A percentile compares a stretch with the other conserved stretches of the same genome.
Evolutionary conservation across 495 filamentous ascomycete genomes (phyloP).

Genomic region (Rostrohypoxylon terebratum): DNA sequence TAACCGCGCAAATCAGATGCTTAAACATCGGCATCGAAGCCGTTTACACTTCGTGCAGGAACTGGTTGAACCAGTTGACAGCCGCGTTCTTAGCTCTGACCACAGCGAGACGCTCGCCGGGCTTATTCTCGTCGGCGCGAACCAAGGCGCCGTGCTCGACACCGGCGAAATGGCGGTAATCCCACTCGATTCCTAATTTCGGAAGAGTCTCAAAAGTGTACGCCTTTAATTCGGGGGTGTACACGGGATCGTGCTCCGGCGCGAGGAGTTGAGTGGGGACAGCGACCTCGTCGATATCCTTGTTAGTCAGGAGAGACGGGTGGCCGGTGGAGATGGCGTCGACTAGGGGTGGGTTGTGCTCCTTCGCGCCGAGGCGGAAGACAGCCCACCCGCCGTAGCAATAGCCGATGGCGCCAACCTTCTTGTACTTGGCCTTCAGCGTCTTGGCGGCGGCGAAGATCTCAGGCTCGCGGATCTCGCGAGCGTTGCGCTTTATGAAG

Average conservation of each 20-base stretch:
- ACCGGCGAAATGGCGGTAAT: conserved; percentile 69
- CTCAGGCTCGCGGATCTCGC: conserved; percentile 63
- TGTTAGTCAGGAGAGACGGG: conserved; percentile 60
- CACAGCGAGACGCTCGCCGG: conserved; percentile 60
- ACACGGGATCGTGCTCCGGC: conserved; percentile 64
- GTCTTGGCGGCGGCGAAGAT: conserved; percentile 62
- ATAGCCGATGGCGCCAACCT: conserved; percentile 68
- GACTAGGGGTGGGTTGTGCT: conserved; percentile 59
- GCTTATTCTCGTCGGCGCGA: conserved; percentile 57
- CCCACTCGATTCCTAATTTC: conserved; percentile 60
- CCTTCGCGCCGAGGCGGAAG: conserved; percentile 56
- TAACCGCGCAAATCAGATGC: neutral
- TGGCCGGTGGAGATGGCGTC: conserved; percentile 67
- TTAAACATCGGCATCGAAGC: neutral
- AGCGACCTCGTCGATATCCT: conserved; percentile 63
- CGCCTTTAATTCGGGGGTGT: conserved; percentile 64
- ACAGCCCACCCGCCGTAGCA: conserved; percentile 72
- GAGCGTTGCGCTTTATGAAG: conserved; percentile 55
- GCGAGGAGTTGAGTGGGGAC: conserved; percentile 70
- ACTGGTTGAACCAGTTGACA: conserved; percentile 59
- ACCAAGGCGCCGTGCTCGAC: conserved; percentile 63
- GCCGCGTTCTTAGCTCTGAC: conserved; percentile 60
- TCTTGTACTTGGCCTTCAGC: conserved; percentile 56
- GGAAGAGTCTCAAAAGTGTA: conserved; percentile 58
- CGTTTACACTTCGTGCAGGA: conserved; percentile 37